Conservation (phyloP, 2,329 filamentous ascomycete genomes). For the Thermoascus crustaceus region DNA sequence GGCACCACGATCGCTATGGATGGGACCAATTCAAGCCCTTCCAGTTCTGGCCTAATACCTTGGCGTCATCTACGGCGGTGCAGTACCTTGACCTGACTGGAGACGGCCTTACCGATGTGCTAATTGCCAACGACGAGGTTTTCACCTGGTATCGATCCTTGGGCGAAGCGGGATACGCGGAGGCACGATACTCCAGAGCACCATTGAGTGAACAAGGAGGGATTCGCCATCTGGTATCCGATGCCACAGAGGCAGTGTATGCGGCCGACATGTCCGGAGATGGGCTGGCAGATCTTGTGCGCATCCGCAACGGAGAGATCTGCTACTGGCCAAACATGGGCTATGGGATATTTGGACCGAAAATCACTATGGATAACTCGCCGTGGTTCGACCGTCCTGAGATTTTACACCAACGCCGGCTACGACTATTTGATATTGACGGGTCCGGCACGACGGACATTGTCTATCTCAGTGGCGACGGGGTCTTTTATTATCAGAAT, state of each 20-base stretch:
- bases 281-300: constrained; percentile 17
- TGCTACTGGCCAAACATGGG: constrained; percentile 32
- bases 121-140: too few relatives aligned
- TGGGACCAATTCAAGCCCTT: too few relatives aligned
- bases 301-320: constrained; percentile 17
- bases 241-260: too few relatives aligned
- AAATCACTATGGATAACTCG: constrained; percentile 21
- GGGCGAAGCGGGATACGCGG: constrained; percentile 1
- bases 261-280: constrained; percentile 19
- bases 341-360: constrained; percentile 23
- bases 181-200: too few relatives aligned
- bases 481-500: constrained; percentile 11
- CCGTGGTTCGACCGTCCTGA: constrained; percentile 13
- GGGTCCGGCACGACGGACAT: constrained; percentile 21
- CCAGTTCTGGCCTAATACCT: too few relatives aligned
- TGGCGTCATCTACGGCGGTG: too few relatives aligned
- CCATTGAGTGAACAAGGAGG: too few relatives aligned
- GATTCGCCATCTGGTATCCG: too few relatives aligned
- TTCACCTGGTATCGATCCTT: constrained; percentile 5
- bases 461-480: constrained; percentile 14
- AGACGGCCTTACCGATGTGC: too few relatives aligned
- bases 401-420: neutral
- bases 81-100: too few relatives aligned
- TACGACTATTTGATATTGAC: constrained; percentile 14
- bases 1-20: too few relatives aligned